Evolutionary conservation across 805 yeast genomes (phyloP).

Genomic region (Starmerella geochares): DNA sequence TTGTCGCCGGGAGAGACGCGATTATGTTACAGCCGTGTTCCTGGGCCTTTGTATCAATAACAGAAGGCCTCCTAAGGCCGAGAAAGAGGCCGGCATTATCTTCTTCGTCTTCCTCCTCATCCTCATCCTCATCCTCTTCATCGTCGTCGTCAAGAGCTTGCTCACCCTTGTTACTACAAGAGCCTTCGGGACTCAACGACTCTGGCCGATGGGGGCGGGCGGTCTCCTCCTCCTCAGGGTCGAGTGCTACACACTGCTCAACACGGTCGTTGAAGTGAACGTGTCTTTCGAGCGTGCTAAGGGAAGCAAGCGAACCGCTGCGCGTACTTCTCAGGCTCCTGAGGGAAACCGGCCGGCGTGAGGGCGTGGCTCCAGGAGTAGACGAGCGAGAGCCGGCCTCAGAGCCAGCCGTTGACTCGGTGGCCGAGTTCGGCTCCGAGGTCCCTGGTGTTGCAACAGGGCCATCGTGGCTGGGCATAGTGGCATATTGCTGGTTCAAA

Average conservation of each 20-base stretch:
- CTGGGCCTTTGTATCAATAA: slow-evolving; percentile 17
- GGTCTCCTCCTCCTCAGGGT: slow-evolving; percentile 25
- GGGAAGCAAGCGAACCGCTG: slow-evolving; percentile 14
- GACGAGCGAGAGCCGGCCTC: slow-evolving; percentile 4
- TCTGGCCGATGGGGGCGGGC: background rate
- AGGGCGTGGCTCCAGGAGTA: slow-evolving; percentile 11
- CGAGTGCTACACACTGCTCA: slow-evolving; percentile 81
- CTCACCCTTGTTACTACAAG: background rate
- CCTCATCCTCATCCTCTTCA: slow-evolving; percentile 35
- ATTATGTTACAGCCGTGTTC: slow-evolving; percentile 43
- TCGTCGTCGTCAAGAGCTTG: slow-evolving; percentile 27
- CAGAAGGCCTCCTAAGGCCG: slow-evolving; percentile 37
- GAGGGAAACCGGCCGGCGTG: slow-evolving; percentile 14
- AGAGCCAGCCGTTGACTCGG: slow-evolving; percentile 1
- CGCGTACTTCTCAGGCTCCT: slow-evolving; percentile 10
- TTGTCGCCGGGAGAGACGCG: slow-evolving; percentile 75
- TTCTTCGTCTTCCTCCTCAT: slow-evolving; percentile 41
- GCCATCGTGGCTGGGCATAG: background rate
- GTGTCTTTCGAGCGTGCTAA: slow-evolving; percentile 40
- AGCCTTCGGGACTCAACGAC: background rate
- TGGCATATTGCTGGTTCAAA: slow-evolving; percentile 29
- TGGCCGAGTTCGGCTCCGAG: background rate
- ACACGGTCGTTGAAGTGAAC: slow-evolving; percentile 92
- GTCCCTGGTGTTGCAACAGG: background rate
- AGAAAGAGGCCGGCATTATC: slow-evolving; percentile 64